Evolutionary conservation across 2,329 filamentous ascomycete species (phyloP).

Genomic region (Verticillium longisporum): DNA sequence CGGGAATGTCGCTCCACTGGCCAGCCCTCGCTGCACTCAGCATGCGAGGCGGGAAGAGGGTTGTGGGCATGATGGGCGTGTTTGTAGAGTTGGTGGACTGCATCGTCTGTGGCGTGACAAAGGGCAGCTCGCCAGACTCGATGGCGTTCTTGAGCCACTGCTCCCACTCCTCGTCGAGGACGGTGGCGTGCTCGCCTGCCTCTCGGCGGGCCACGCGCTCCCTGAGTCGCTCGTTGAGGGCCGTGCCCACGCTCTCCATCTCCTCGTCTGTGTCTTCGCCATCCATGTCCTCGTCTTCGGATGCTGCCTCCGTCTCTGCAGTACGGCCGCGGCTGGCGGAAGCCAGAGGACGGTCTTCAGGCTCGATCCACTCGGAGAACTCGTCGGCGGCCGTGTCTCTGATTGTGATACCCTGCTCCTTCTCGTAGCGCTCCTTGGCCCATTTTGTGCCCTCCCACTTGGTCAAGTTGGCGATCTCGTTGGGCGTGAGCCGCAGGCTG

Average conservation of each 20-base stretch:
- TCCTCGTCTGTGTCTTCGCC: slow-evolving; percentile 32
- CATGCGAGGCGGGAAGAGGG: slow-evolving; percentile 43
- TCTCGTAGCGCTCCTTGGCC: slow-evolving; percentile 75
- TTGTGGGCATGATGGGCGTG: slow-evolving; percentile 18
- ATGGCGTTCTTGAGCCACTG: slow-evolving; percentile 67
- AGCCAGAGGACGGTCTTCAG: slow-evolving; percentile 16
- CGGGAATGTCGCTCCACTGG: slow-evolving; percentile 52
- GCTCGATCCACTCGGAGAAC: slow-evolving; percentile 55
- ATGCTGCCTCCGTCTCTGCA: slow-evolving; percentile 4
- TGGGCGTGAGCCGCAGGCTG: slow-evolving; percentile 56
- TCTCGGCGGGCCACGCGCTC: slow-evolving; percentile 57
- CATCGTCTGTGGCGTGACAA: slow-evolving; percentile 35
- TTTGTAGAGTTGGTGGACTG: slow-evolving; percentile 25
- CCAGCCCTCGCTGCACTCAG: slow-evolving; percentile 47
- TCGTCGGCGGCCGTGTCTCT: slow-evolving; percentile 65
- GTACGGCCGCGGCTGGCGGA: slow-evolving; percentile 3
- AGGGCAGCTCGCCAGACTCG: slow-evolving; percentile 51
- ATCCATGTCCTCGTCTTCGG: slow-evolving; percentile 22
- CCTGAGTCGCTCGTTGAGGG: slow-evolving; percentile 57
- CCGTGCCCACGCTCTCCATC: slow-evolving; percentile 52
- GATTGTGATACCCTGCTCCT: slow-evolving; percentile 64
- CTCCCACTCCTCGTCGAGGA: slow-evolving; percentile 67
- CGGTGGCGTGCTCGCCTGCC: slow-evolving; percentile 49
- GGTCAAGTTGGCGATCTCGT: slow-evolving; percentile 65
- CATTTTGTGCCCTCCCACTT: slow-evolving; percentile 80